Base-by-base conservation (phyloP, 148 eudicot species). In the Hydrangea macrophylla region DNA sequence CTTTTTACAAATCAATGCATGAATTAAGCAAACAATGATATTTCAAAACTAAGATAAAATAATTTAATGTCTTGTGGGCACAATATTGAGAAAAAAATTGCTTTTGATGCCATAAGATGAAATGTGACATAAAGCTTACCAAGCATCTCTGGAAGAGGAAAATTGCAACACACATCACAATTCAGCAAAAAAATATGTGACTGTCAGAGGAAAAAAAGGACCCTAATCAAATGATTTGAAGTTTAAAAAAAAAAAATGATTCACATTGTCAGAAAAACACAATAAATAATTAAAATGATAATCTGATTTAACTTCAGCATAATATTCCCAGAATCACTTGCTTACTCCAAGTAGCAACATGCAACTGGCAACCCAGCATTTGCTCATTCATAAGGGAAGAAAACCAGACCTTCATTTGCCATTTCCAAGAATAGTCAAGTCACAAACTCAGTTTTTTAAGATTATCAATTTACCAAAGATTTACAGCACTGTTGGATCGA, bases 171-270 rank as follows among this genome's bases (percentile, higher is more conserved):
- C 6, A 88, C 84, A 51, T 88, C 90, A 39, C 77, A 82, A 68
- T 88, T 88, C 77, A 88, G 82, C 75, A 88, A 72, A 68, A 88
- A 75, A 39, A 88, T 86, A 77, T 88, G 88, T 0, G 96, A 88
- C 98, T 93, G 92, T 76, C 84, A 76, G 25, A 58, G 70, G 64
- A 58, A 53, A 57, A 53, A 69, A 36, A 73, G 1, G 23, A 64
- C 37, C 54, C 53, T 11, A 13, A 20, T 57, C 9, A 55, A 51
- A 55, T 50, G 24, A 51, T 35, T 36, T 22, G 20, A 26, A 28
- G 15, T n/a, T 33, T 20, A 18, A 22, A 59, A 69, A 22, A 2
- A 9, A 35, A 26, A 55, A 28, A 25, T n/a, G n/a, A n/a, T n/a
- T n/a, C n/a, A n/a, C n/a, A n/a, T n/a, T n/a, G n/a, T n/a, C n/a